Base-by-base conservation (phyloP, 2,329 filamentous ascomycete species). In the Dothideomycetes sp. region DNA sequence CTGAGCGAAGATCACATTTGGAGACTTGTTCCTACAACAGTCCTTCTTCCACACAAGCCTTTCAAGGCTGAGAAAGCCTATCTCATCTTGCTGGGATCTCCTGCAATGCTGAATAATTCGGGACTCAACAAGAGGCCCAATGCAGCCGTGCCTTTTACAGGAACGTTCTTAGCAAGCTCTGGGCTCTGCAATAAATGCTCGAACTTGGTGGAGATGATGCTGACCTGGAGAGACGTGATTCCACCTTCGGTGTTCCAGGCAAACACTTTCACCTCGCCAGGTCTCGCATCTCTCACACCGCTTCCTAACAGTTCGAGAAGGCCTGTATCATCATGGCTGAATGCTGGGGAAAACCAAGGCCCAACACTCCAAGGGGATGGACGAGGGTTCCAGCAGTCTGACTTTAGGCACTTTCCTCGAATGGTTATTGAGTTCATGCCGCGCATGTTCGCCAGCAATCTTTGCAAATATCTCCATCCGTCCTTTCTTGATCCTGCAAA, bases 1-100 rank as follows among this genome's bases (percentile, higher is more conserved):
- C 55, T 64, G 52, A 62, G 24, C 22, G 22, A 27, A 27, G 7
- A 12, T 12, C 22, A 7, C 12, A 7, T 7, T 12, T 27, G 7
- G 12, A 12, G 7, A 12, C 12, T 27, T 27, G 22, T 27, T 27
- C 22, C n/a, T n/a, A 27, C 22, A 12, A 7, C 22, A 7, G 22
- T 27, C 12, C 22, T 27, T 27, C n/a, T n/a, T n/a, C n/a, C n/a
- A n/a, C n/a, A n/a, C n/a, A n/a, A n/a, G n/a, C n/a, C n/a, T n/a
- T n/a, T n/a, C n/a, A n/a, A n/a, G n/a, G n/a, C n/a, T n/a, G n/a
- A n/a, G n/a, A n/a, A n/a, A n/a, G n/a, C n/a, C n/a, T n/a, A n/a
- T n/a, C n/a, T n/a, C n/a, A n/a, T n/a, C n/a, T n/a, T n/a, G n/a
- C n/a, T n/a, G n/a, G n/a, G n/a, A n/a, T n/a, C n/a, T n/a, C n/a